phyloP scores from a whole-genome alignment of 139 green algal genomes.

The Gonium pectorale region DNA sequence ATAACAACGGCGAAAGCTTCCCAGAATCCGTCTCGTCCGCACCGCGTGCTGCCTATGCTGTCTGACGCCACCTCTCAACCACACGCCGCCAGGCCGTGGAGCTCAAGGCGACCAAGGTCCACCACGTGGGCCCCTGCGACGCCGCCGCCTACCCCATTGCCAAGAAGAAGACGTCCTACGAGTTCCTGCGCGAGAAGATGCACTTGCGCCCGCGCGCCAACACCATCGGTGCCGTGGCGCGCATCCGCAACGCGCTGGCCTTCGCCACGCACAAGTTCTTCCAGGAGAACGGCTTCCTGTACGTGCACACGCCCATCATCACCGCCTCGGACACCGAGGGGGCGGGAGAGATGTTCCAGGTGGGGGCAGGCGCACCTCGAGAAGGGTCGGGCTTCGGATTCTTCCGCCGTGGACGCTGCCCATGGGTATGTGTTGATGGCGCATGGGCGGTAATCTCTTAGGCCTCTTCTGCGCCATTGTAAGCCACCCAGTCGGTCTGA shows the following conservation, averaged over 20 bases:
- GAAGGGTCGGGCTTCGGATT: not conserved
- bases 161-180: conserved; percentile 93
- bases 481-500: too few species aligned
- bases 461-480: too few species aligned
- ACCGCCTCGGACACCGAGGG: conserved; percentile 96
- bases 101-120: conserved; percentile 86
- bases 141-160: conserved; percentile 92
- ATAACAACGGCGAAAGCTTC: too few species aligned
- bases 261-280: conserved; percentile 90
- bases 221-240: conserved; percentile 93
- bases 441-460: too few species aligned
- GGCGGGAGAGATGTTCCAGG: conserved; percentile 99
- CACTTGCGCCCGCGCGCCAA: conserved; percentile 96
- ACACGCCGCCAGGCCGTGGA: conserved; percentile 75
- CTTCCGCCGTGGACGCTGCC: too few species aligned
- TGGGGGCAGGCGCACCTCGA: conserved; percentile 52
- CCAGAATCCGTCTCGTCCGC: too few species aligned
- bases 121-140: conserved; percentile 89
- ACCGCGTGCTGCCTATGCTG: too few species aligned
- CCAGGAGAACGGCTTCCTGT: conserved; percentile 91
- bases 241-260: conserved; percentile 96
- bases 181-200: conserved; percentile 95
- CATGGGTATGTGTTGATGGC: too few species aligned
- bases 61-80: not conserved
- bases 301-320: conserved; percentile 98